phyloP scores from a whole-genome alignment of 495 filamentous ascomycete species.

The Cercophora scortea region DNA sequence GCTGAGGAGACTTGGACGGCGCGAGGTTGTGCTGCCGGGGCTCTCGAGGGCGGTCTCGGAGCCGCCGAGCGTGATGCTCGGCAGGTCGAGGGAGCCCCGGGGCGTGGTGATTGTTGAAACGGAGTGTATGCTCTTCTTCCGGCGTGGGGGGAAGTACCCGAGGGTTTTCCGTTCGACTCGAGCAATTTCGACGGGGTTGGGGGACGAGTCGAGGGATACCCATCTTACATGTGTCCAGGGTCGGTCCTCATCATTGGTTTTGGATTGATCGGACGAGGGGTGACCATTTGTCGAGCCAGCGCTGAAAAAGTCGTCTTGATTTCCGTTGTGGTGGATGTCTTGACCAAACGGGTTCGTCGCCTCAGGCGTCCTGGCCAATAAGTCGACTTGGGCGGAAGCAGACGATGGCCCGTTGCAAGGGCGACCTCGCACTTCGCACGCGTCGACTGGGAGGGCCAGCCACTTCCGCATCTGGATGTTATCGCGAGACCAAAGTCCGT shows the following conservation, averaged over 20 bases:
- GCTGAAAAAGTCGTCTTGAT: conserved; percentile 29
- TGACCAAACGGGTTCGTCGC: conserved; percentile 16
- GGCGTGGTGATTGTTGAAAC: conserved; percentile 53
- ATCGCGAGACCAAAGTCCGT: conserved; percentile 91
- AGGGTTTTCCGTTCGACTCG: conserved; percentile 72
- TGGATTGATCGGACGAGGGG: conserved; percentile 15
- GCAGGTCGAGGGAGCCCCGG: conserved; percentile 54
- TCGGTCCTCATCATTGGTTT: conserved; percentile 31
- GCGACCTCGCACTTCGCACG: conserved; percentile 76
- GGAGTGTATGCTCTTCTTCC: conserved; percentile 63
- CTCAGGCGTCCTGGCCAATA: conserved; percentile 38
- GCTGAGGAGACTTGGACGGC: conserved; percentile 30
- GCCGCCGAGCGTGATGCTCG: conserved; percentile 28
- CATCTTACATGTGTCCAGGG: conserved; percentile 82
- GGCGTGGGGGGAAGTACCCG: conserved; percentile 84
- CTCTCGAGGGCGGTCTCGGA: conserved; percentile 21
- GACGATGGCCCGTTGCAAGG: conserved; percentile 37
- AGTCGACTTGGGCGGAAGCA: conserved; percentile 30
- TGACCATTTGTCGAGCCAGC: conserved; percentile 13
- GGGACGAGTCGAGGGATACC: conserved; percentile 67
- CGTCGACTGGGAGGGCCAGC: conserved; percentile 81
- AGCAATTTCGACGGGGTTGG: conserved; percentile 71
- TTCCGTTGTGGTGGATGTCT: conserved; percentile 5
- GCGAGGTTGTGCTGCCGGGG: conserved; percentile 30
- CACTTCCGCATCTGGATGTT: conserved; percentile 74